A percentile compares a stretch with the other conserved stretches of the same genome.
These are phyloP conservation scores for Aspergillus sp. DNA, from an alignment of 2,329 filamentous ascomycete genomes.

Conservation along the genomic window DNA sequence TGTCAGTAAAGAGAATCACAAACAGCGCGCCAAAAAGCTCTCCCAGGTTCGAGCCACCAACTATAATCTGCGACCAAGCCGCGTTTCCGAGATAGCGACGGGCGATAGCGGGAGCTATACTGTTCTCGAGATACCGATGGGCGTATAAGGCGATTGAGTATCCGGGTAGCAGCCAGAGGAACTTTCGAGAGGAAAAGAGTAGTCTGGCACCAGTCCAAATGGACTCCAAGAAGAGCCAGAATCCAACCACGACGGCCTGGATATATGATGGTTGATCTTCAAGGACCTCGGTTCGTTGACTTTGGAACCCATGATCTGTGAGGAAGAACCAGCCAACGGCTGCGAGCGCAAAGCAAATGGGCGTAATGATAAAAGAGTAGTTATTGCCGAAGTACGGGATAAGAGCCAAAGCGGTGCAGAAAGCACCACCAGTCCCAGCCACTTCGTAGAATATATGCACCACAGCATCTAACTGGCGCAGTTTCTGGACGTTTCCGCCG, in stretches of 20 bases:
- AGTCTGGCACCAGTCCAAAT: constrained; percentile 17
- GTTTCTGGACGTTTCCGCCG: constrained; percentile 15
- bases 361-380: constrained; percentile 17
- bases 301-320: constrained; percentile 8
- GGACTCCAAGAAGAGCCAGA: constrained; percentile 15
- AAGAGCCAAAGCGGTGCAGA: constrained; percentile 16
- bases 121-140: constrained; percentile 18
- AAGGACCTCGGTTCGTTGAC: neutral
- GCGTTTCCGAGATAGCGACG: constrained; percentile 18
- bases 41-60: constrained; percentile 18
- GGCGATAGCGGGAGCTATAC: constrained; percentile 15
- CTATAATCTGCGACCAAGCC: constrained; percentile 18
- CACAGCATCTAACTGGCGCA: constrained; percentile 16
- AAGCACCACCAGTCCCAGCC: constrained; percentile 13
- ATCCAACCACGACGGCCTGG: constrained; percentile 10
- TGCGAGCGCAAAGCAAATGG: constrained; percentile 13
- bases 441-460: constrained; percentile 18
- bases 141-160: constrained; percentile 16
- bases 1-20: constrained; percentile 14
- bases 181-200: constrained; percentile 18
- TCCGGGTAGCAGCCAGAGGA: constrained; percentile 18
- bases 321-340: constrained; percentile 16
- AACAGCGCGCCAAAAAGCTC: constrained; percentile 18
- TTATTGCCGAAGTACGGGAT: constrained; percentile 18
- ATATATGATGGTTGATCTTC: constrained; percentile 11